Evolutionary conservation across 257 asterid species (phyloP), one percentile per base, ranked within the genome.

Genomic region (Mitragyna speciosa): DNA sequence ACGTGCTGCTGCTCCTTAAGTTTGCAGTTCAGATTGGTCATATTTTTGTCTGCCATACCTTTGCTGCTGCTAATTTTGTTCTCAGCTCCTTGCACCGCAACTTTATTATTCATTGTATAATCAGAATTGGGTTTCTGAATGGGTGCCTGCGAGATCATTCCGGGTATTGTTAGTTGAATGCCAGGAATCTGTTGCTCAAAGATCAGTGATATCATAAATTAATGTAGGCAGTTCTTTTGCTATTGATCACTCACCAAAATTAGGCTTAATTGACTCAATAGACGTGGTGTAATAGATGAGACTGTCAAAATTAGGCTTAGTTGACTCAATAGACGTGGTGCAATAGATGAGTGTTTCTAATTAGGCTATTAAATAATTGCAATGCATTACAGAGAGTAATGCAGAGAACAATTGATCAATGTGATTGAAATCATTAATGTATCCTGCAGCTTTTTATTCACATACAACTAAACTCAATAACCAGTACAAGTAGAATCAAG

Each of bases 101-200:
- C 58, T 79, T 75, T 76, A 20, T 36, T 43, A 58, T 74, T 72
- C 81, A 52, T 76, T 59, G 39, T 66, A 63, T 52, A 81, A 41
- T 88, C 89, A 20, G 87, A 78, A 78, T 85, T 89, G 65, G 86
- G 82, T 82, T 91, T 95, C 87, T 88, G 90, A 61, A 30, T 64
- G 22, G 84, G 84, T 72, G 79, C 86, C 90, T 89, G 88, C 76
- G 26, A 66, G 9, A 26, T 6, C 1, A 68, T 70, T 41, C 1
- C 74, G 0, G 11, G 54, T 33, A 41, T 26, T 15, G 31, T 41
- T n/a, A 43, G 19, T 20, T 8, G 0, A 43, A n/a, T 56, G 19
- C 78, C 70, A 33, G 28, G 22, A 20, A 16, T 17, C 2, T 22
- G 30, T 16, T 56, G 22, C 64, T 56, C 67, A 61, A 61, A 61